Base-by-base conservation (phyloP, 306 rosid genomes). In the Vigna unguiculata region DNA sequence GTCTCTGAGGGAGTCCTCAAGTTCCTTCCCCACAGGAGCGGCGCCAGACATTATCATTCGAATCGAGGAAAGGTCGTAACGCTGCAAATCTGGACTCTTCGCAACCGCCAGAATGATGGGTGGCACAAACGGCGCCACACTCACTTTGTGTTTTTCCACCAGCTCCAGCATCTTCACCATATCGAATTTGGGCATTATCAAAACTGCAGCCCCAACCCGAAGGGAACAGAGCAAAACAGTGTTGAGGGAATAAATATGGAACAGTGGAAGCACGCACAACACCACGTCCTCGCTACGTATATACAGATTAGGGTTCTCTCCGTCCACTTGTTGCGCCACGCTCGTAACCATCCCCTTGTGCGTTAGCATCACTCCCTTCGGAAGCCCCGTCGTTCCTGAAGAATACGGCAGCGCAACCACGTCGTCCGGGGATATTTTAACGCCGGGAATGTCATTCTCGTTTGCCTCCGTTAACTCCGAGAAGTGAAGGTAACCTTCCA, bases 381-480 rank as follows among this genome's bases (percentile, higher is more conserved):
- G 92, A 0, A 88, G 80, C 5, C 97, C 97, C 0, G 93, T 93
- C 0, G 97, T 93, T 0, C 96, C 97, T 0, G 97, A 93, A 0
- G 97, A 93, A 59, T 86, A 93, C 0, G 92, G 96, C 25, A 93
- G 65, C 22, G 92, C 97, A 7, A 90, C 94, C 9, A 87, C 91
- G 71, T 93, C 97, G 16, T 90, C 91, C 0, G 89, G 83, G 15
- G 62, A 70, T 13, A 92, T 86, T 65, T 89, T 88, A 38, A 80
- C 89, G 0, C 74, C 77, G 0, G 89, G 93, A 38, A 78, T 61
- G 0, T 90, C 87, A 0, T 19, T 38, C 78, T 88, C 89, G 58
- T 87, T 77, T 1, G 86, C 76, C 3, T 61, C 46, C 12, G 67
- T 69, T 38, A 88, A 30, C 60, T 82, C 84, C 22, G 87, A 68